phyloP scores from a whole-genome alignment of 257 asterid genomes.

The Fraxinus americana region DNA sequence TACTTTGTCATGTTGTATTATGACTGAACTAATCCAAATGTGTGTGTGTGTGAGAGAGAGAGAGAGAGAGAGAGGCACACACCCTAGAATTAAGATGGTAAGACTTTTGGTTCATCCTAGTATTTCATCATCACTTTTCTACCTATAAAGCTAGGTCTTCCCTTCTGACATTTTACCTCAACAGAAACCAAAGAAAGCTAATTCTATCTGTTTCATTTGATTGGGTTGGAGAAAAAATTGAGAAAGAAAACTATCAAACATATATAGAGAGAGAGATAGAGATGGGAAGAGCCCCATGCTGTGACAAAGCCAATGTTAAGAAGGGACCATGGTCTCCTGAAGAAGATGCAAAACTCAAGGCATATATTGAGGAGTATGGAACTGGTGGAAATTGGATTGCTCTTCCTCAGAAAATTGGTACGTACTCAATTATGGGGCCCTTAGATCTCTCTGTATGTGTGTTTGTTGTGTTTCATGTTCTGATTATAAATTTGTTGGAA shows the following conservation, averaged over 20 bases:
- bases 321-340: slow-evolving; percentile 63
- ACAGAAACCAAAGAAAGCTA: slow-evolving; percentile 15
- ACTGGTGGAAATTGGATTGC: slow-evolving; percentile 60
- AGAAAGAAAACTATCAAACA: not conserved
- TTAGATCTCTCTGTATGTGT: not conserved
- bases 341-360: slow-evolving; percentile 58
- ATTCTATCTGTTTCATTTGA: slow-evolving; percentile 3
- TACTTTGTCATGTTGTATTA: slow-evolving; percentile 22
- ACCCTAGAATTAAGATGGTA: slow-evolving; percentile 32
- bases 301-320: slow-evolving; percentile 56
- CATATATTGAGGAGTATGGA: slow-evolving; percentile 46
- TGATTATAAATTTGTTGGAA: not conserved
- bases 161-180: slow-evolving; percentile 17
- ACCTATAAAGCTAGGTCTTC: slow-evolving; percentile 49
- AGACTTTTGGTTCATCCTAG: slow-evolving; percentile 30
- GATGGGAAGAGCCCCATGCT: slow-evolving; percentile 65
- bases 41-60: not conserved
- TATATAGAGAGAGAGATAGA: not conserved
- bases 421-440: slow-evolving; percentile 22
- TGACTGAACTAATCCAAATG: slow-evolving; percentile 39
- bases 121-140: slow-evolving; percentile 37
- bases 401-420: slow-evolving; percentile 61
- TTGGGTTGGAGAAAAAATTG: not conserved
- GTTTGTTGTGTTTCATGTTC: not conserved
- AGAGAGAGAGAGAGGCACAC: slow-evolving; percentile 15